Percentiles rank a stretch among this genome's conserved stretches.
These are phyloP conservation scores for Calvatia gigantea DNA, from an alignment of 768 basidiomycete genomes.

Conservation along the genomic window DNA sequence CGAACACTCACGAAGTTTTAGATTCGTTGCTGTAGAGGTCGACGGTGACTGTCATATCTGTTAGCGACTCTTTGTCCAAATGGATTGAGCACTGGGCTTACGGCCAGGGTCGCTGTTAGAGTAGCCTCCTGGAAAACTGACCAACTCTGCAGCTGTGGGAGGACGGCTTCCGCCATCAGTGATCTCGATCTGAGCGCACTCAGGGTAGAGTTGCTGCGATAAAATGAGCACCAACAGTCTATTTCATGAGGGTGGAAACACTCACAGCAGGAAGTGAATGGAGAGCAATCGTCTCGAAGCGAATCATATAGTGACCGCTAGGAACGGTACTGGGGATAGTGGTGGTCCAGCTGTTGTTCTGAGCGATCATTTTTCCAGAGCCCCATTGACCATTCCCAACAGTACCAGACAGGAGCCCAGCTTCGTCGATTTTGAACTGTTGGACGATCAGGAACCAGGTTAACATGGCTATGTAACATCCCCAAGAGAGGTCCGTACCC, in stretches of 20 bases:
- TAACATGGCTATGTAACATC: background rate
- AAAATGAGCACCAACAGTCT: background rate
- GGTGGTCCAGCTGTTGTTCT: slow-evolving; percentile 44
- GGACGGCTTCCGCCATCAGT: slow-evolving; percentile 37
- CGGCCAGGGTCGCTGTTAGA: slow-evolving; percentile 39
- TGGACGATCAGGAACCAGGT: background rate
- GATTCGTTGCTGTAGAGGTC: slow-evolving; percentile 38
- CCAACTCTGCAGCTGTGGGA: slow-evolving; percentile 41
- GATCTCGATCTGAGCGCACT: slow-evolving; percentile 44
- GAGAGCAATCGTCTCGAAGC: slow-evolving; percentile 45
- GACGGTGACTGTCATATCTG: slow-evolving; percentile 29
- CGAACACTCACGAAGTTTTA: slow-evolving; percentile 22
- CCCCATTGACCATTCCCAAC: slow-evolving; percentile 38
- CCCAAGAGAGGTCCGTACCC: slow-evolving; percentile 27
- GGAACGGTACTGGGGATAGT: slow-evolving; percentile 42
- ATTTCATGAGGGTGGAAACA: slow-evolving; percentile 8
- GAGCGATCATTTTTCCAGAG: slow-evolving; percentile 39
- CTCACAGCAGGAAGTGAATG: slow-evolving; percentile 50
- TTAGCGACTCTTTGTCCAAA: slow-evolving; percentile 19
- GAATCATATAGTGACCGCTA: slow-evolving; percentile 43
- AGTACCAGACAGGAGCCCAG: slow-evolving; percentile 42
- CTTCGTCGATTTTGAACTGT: slow-evolving; percentile 46
- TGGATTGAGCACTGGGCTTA: slow-evolving; percentile 18
- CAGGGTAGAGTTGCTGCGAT: slow-evolving; percentile 66
- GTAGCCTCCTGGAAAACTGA: slow-evolving; percentile 46